phyloP scores from a whole-genome alignment of 1,139 yeast genomes.

The Yamadazyma conglobata region DNA sequence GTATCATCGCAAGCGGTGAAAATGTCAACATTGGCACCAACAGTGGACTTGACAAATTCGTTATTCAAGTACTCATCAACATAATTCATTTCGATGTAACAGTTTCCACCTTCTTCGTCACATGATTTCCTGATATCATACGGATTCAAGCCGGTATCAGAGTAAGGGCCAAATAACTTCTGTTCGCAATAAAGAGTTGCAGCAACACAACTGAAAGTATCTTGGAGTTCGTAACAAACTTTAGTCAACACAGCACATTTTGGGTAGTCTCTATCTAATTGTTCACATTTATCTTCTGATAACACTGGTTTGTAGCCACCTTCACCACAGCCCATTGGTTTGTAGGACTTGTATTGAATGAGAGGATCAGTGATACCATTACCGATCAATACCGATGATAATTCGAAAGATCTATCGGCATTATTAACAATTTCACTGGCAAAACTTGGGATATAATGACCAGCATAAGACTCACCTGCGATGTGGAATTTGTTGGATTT shows the following conservation, averaged over 20 bases:
- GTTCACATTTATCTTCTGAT: conserved; percentile 56
- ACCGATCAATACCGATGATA: conserved; percentile 73
- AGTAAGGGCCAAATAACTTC: conserved; percentile 45
- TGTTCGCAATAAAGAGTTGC: conserved; percentile 86
- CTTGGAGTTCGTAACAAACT: conserved; percentile 71
- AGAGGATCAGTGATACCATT: conserved; percentile 80
- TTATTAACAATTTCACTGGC: conserved; percentile 68
- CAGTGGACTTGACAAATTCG: conserved; percentile 54
- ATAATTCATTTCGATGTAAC: conserved; percentile 49
- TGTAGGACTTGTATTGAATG: conserved; percentile 63
- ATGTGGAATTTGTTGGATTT: conserved; percentile 63
- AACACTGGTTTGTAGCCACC: conserved; percentile 74
- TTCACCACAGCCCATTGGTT: conserved; percentile 82
- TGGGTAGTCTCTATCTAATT: conserved; percentile 59
- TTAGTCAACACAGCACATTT: conserved; percentile 78
- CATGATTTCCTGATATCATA: conserved; percentile 89
- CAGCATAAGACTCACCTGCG: conserved; percentile 87
- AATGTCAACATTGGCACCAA: conserved; percentile 87
- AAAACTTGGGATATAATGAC: conserved; percentile 80
- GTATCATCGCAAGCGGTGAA: conserved; percentile 86
- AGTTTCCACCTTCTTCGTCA: conserved; percentile 62
- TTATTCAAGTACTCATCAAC: conserved; percentile 35
- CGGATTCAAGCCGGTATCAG: conserved; percentile 75
- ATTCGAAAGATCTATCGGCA: conserved; percentile 63
- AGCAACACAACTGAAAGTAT: conserved; percentile 88